A percentile compares a stretch with the other conserved stretches of the same genome.
Conservation (phyloP, 169 alveolate species). For the Plasmodium knowlesi region DNA sequence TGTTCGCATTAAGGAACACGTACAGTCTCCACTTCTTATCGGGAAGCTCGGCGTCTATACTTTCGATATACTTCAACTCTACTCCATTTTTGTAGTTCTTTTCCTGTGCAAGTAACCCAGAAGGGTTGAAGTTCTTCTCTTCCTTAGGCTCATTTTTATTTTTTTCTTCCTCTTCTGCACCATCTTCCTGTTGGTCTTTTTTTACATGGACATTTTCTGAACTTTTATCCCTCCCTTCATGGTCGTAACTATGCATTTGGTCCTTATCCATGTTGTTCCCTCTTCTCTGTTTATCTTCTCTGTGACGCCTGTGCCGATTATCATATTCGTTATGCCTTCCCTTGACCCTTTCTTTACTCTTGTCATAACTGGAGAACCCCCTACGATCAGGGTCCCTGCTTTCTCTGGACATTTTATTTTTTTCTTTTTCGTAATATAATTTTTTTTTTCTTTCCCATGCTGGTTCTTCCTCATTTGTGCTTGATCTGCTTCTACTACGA, state of each 20-base stretch:
- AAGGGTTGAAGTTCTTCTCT: slow-evolving; percentile 88
- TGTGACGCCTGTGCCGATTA: not conserved
- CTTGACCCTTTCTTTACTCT: not conserved
- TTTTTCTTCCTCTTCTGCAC: slow-evolving; percentile 26
- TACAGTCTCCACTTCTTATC: slow-evolving; percentile 87
- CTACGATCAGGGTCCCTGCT: not conserved
- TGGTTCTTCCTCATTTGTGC: not conserved
- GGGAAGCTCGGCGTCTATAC: slow-evolving; percentile 87
- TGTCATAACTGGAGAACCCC: not conserved
- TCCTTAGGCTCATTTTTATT: slow-evolving; percentile 27
- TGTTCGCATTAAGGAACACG: slow-evolving; percentile 76
- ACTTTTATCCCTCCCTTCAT: not conserved
- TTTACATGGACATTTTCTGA: not conserved
- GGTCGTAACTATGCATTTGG: slow-evolving; percentile 1
- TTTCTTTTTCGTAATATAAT: not conserved
- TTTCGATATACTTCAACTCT: slow-evolving; percentile 85
- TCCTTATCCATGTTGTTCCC: not conserved
- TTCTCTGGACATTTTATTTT: not conserved
- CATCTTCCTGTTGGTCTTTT: slow-evolving; percentile 3
- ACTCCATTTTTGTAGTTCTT: slow-evolving; percentile 84
- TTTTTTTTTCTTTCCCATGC: not conserved
- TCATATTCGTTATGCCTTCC: not conserved
- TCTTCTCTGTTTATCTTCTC: not conserved
- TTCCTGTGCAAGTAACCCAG: slow-evolving; percentile 90
- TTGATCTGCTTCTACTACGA: not conserved